Percentiles rank a stretch among this genome's conserved stretches.
These are phyloP conservation scores for Amorphotheca resinae DNA, from an alignment of 495 filamentous ascomycete genomes.

Conservation along the genomic window DNA sequence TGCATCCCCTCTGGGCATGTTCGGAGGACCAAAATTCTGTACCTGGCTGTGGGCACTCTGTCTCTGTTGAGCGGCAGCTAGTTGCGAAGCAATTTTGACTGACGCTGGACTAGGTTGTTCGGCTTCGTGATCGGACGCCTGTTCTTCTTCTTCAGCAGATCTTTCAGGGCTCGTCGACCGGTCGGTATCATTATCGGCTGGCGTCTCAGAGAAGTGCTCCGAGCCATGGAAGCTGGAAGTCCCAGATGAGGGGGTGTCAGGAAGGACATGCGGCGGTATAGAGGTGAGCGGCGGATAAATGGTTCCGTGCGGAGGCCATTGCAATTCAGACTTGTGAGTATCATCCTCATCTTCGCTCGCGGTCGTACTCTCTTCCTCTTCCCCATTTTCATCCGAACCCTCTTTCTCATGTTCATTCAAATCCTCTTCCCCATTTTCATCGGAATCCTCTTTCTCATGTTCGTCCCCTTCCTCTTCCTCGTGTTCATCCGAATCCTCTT, in stretches of 20 bases:
- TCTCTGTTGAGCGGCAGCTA: constrained; percentile 18
- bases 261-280: not conserved
- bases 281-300: constrained; percentile 1
- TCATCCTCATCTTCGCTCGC: not conserved
- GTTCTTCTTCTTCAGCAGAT: constrained; percentile 22
- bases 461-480: constrained; percentile 2
- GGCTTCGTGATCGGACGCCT: not conserved
- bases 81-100: constrained; percentile 20
- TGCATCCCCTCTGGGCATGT: constrained; percentile 8
- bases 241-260: constrained; percentile 23
- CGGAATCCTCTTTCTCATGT: constrained; percentile 1
- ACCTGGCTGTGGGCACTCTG: constrained; percentile 12
- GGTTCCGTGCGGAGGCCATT: not conserved
- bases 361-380: constrained; percentile 1
- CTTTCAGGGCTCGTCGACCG: constrained; percentile 33
- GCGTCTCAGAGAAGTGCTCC: constrained; percentile 23
- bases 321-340: not conserved
- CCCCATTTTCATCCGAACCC: constrained; percentile 1
- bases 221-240: constrained; percentile 24
- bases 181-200: constrained; percentile 29
- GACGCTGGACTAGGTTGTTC: constrained; percentile 8
- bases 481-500: not conserved
- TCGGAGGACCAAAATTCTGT: constrained; percentile 16
- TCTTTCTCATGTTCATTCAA: constrained; percentile 5
- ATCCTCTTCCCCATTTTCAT: constrained; percentile 4